A percentile compares a stretch with the other conserved stretches of the same genome.
Conservation (phyloP, 2,329 filamentous ascomycete species). For the Fusarium dlaminii region DNA sequence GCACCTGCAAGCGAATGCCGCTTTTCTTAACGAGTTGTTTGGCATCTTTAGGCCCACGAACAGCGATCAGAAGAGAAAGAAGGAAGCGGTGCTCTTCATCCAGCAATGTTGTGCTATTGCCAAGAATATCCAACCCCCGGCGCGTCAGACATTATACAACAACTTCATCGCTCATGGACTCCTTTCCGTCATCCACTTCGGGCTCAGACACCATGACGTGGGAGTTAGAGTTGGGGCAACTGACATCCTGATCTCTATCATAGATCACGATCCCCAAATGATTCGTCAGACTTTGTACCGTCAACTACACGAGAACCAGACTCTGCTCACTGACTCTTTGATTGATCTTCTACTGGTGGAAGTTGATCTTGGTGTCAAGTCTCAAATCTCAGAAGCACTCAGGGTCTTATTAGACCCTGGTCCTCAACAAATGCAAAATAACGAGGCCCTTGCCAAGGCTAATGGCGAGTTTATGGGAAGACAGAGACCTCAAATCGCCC, state of each 20-base stretch:
- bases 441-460: slow-evolving; percentile 67
- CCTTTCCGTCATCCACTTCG: slow-evolving; percentile 89
- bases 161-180: slow-evolving; percentile 91
- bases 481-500: slow-evolving; percentile 60
- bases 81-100: slow-evolving; percentile 94
- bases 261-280: slow-evolving; percentile 95
- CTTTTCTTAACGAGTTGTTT: slow-evolving; percentile 87
- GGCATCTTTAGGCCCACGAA: slow-evolving; percentile 78
- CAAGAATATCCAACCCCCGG: slow-evolving; percentile 89
- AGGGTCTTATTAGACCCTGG: slow-evolving; percentile 89
- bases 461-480: slow-evolving; percentile 76
- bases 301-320: slow-evolving; percentile 86
- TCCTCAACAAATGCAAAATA: slow-evolving; percentile 53
- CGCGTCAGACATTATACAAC: slow-evolving; percentile 82
- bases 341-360: slow-evolving; percentile 93
- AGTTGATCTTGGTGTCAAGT: slow-evolving; percentile 92
- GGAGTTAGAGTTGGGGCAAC: slow-evolving; percentile 90
- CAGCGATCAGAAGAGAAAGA: slow-evolving; percentile 76
- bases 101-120: slow-evolving; percentile 95
- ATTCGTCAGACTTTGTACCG: slow-evolving; percentile 93
- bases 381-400: slow-evolving; percentile 93
- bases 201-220: slow-evolving; percentile 85
- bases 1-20: slow-evolving; percentile 84
- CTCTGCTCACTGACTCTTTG: slow-evolving; percentile 87
- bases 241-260: slow-evolving; percentile 91